Conservation (phyloP, 2,329 filamentous ascomycete species). For the Exserohilum rostratum region DNA sequence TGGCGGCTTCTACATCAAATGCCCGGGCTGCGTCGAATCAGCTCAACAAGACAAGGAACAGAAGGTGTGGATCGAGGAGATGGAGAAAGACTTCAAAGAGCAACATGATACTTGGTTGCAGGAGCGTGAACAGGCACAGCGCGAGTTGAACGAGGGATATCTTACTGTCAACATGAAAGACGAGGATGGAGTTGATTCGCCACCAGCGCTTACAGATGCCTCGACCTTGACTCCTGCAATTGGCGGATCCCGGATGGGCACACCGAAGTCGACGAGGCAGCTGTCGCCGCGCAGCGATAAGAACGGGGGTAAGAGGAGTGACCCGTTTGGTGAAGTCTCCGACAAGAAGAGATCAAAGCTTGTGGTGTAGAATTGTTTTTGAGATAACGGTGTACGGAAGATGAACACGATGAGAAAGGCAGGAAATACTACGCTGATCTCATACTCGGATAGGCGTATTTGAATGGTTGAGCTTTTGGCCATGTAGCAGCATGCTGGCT, state of each 20-base stretch:
- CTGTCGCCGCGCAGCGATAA: not conserved
- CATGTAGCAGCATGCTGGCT: too few species aligned
- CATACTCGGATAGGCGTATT: not conserved
- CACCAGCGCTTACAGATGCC: constrained; percentile 36
- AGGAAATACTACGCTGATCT: not conserved
- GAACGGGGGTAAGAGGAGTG: constrained; percentile 8
- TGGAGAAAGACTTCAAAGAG: constrained; percentile 30
- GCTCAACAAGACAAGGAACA: constrained; percentile 25
- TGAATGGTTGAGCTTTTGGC: too few species aligned
- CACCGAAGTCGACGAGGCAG: constrained; percentile 21
- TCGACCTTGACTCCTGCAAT: constrained; percentile 32
- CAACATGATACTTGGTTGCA: constrained; percentile 31
- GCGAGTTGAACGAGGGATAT: constrained; percentile 19
- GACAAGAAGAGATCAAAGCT: constrained; percentile 24
- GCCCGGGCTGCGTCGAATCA: constrained; percentile 49
- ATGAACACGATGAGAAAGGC: not conserved
- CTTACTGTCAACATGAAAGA: constrained; percentile 8
- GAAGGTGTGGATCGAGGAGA: constrained; percentile 30
- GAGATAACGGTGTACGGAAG: constrained; percentile 9
- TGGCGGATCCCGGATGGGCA: constrained; percentile 28
- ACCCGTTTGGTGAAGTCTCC: constrained; percentile 8
- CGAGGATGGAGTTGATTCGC: constrained; percentile 25
- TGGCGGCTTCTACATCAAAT: constrained; percentile 61
- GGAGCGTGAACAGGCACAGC: constrained; percentile 23
- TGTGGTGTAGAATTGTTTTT: constrained; percentile 8